Evolutionary conservation across 1,284 basidiomycete genomes (phyloP), one percentile per base, ranked within the genome.

Genomic region (Sporisorium graminicola): DNA sequence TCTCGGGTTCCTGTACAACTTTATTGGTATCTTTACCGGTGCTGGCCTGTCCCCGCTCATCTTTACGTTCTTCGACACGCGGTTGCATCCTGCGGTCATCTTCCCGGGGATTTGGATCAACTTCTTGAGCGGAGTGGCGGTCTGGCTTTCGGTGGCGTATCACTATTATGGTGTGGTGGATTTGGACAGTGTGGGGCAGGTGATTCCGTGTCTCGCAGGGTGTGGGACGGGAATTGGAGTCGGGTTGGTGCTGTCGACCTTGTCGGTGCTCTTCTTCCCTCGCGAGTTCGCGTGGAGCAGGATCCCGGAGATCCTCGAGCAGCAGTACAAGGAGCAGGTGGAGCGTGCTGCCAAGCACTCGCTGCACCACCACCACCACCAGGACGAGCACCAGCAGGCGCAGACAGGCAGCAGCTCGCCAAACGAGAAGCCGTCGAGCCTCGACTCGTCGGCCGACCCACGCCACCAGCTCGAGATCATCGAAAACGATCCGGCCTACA

Each of bases 21-120:
- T 81, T 16, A 79, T 74, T 0, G 82, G 81, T 10, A 74, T 82
- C 29, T 77, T 78, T 35, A 78, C 78, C 1, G 65, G 75, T 8
- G 78, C 79, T 1, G 76, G 74, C 26, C 59, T 82, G 0, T 64
- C 70, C 16, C 82, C 72, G 33, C 64, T 78, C 27, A 70, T 72
- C 50, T 84, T 80, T 33, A 82, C 66, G 42, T 83, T 82, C 63
- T 84, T 82, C 59, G 75, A 70, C 46, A 75, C 76, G 1, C 64
- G 82, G 4, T 71, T 81, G 24, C 79, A 81, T 27, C 70, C 68
- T 2, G 56, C 67, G 18, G 77, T 76, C 13, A 80, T 81, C 3
- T 82, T 75, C 35, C 72, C 82, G 10, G 79, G 80, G 12, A 80
- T 85, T 55, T 85, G 76, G 80, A 62, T 84, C 73, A 78, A 78